Base-by-base conservation (phyloP, 345 rosid genomes). In the Angophora floribunda region DNA sequence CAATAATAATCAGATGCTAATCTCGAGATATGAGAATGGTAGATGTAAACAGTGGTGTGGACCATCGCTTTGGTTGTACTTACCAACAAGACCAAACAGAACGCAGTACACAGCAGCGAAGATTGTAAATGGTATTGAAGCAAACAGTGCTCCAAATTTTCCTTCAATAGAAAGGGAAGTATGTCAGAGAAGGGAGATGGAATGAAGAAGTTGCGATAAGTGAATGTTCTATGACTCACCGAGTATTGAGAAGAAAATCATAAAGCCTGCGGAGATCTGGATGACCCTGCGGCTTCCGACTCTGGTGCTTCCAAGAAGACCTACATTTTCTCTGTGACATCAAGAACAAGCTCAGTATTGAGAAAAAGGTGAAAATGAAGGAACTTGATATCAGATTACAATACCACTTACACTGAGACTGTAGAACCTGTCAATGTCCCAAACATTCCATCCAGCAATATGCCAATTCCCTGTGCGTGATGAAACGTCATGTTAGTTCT, bases 241-340 rank as follows among this genome's bases (percentile, higher is more conserved):
- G 52, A 98, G 91, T 88, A 98, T 93, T 52, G 99, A 95, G 95
- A 98, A 97, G 92, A 98, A 97, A 90, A 98, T 97, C 99, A 98
- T 98, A 88, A 98, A 98, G 75, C 99, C 98, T 61, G 99, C 97
- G 44, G 99, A 94, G 89, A 98, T 97, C 92, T 98, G 99, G 88
- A 98, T 94, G 75, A 95, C 98, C 92, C 99, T 94, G 84, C 99
- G 98, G 91, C 99, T 98, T 51, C 99, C 99, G 45, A 98, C 99
- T 44, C 98, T 91, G 15, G 99, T 98, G 93, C 99, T 97, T 90
- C 99, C 99, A 67, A 98, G 96, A 86, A 98, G 93, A 51, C 99
- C 99, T 67, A 97, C 94, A 86, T 97, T 98, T 92, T 97, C 99
- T 80, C 99, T 98, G 98, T 89, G 47, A 53, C 55, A 36, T 36